Evolutionary conservation across 768 basidiomycete genomes (phyloP), one percentile per base, ranked within the genome.

Genomic region (Pleurotus cornucopiae): DNA sequence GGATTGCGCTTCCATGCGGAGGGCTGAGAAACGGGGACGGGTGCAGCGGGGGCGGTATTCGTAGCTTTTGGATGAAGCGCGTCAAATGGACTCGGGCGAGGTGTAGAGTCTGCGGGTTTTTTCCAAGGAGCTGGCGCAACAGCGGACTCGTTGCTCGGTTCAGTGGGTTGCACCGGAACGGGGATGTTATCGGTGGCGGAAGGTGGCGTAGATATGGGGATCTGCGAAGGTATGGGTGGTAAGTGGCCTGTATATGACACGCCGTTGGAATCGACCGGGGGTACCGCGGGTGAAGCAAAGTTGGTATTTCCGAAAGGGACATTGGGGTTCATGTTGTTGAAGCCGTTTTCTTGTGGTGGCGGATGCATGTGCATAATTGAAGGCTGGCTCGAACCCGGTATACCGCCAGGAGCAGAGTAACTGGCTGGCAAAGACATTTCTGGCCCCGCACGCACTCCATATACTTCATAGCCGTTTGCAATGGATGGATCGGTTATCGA

Each of bases 41-140:
- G 53, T 54, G 58, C 55, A 60, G 61, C 64, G 20, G 60, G 55
- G 9, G 66, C 55, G 6, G 73, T 75, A 60, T 76, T 81, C 18
- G 62, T 59, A 6, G 68, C 61, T 20, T 76, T 75, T 6, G 79
- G 75, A 57, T 76, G 76, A n/a, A 63, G 61, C 3, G 64, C 58
- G 55, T 81, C 81, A 57, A 79, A 78, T 2, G 77, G 51, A 25
- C 23, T 53, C n/a, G 73, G 14, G 71, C 73, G 14, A 71, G 68
- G 6, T 75, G 72, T 58, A 2, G 66, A 58, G 38, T 73, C 69
- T 6, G 66, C 46, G 48, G 64, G 47, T 52, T 65, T 61, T 38
- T 66, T 68, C 78, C 77, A 78, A 23, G 72, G 72, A 3, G 73
- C 71, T 20, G 65, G 53, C 46, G 58, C 60, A 11, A 57, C 38